Evolutionary conservation across 2,329 filamentous ascomycete genomes (phyloP).

Genomic region (Cercospora sp.): DNA sequence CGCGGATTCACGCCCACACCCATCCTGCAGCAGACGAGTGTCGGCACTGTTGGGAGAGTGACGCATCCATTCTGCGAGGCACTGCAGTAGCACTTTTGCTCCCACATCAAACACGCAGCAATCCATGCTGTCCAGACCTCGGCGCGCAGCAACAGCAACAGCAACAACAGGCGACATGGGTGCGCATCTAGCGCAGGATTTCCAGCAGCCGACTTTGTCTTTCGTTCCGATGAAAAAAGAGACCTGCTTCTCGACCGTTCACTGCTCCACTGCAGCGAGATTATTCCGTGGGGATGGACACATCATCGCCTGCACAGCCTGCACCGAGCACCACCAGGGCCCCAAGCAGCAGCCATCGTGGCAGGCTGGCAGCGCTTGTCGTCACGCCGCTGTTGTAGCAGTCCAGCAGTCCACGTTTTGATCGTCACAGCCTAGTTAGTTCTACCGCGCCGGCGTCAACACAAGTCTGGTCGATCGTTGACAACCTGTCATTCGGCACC

Average conservation of each 20-base stretch:
- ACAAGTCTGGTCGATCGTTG: constrained; percentile 16
- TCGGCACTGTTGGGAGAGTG: background rate
- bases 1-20: no score
- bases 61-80: background rate
- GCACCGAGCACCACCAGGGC: background rate
- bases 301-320: background rate
- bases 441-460: background rate
- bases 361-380: constrained; percentile 1
- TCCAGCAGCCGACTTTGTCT: background rate
- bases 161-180: no score
- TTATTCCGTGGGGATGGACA: background rate
- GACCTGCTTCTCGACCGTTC: constrained; percentile 4
- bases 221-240: background rate
- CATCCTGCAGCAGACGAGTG: background rate
- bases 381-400: constrained; percentile 13
- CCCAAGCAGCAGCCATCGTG: constrained; percentile 10
- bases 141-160: no score
- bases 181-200: no score
- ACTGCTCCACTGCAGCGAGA: background rate
- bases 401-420: constrained; percentile 19
- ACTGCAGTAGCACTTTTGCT: background rate
- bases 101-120: background rate
- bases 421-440: constrained; percentile 10
- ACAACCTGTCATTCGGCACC: constrained; percentile 23
- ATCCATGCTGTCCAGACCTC: constrained; percentile 4